Conservation (phyloP, 495 filamentous ascomycete genomes). For the Margaritispora aquatica region DNA sequence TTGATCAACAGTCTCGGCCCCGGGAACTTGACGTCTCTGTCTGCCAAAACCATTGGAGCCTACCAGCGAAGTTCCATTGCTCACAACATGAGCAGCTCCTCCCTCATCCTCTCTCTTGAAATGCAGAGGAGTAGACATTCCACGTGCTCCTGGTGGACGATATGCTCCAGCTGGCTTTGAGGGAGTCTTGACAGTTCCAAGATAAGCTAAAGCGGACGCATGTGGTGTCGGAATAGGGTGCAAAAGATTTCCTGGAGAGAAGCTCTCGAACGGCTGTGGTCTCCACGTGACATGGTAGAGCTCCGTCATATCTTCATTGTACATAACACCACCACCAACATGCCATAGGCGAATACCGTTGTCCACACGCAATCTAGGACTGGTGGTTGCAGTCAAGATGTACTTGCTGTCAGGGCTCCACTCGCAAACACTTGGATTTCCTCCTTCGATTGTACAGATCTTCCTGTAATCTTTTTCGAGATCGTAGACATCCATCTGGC, state of each 20-base stretch:
- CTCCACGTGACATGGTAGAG: conserved; percentile 91
- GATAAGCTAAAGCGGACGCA: conserved; percentile 73
- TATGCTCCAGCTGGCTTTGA: conserved; percentile 95
- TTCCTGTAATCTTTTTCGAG: conserved; percentile 86
- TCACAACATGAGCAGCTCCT: conserved; percentile 75
- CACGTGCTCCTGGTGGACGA: conserved; percentile 91
- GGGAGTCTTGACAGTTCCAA: conserved; percentile 81
- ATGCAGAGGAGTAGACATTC: conserved; percentile 77
- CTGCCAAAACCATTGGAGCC: conserved; percentile 77
- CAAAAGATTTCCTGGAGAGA: conserved; percentile 67
- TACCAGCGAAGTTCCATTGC: conserved; percentile 62
- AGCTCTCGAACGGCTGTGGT: conserved; percentile 55
- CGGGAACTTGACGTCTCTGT: conserved; percentile 45
- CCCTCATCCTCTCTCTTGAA: conserved; percentile 98
- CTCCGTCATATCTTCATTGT: conserved; percentile 89
- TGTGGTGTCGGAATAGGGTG: conserved; percentile 75
- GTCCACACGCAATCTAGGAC: conserved; percentile 88
- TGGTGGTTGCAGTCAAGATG: conserved; percentile 94
- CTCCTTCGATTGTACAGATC: conserved; percentile 88
- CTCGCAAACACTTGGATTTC: conserved; percentile 88
- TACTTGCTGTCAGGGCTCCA: conserved; percentile 95
- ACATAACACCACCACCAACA: conserved; percentile 83
- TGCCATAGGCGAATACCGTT: conserved; percentile 97
- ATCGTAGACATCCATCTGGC: conserved; percentile 97
- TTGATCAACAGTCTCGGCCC: conserved; percentile 42